Base-by-base conservation (phyloP, 306 rosid genomes). In the Sesbania bispinosa region DNA sequence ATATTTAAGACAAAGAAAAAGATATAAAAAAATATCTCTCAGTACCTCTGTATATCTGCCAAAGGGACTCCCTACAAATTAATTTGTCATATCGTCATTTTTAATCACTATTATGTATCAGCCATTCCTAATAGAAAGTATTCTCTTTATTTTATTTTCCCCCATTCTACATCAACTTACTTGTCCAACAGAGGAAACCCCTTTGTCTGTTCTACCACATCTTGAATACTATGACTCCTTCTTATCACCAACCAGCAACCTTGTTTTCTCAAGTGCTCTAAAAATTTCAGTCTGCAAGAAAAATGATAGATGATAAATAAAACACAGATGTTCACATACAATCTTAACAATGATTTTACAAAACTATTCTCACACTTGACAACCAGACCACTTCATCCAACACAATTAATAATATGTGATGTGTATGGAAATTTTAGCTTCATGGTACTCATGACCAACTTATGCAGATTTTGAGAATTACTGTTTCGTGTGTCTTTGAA, bases 151-250 rank as follows among this genome's bases (percentile, higher is more conserved):
- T 36, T n/a, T n/a, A n/a, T n/a, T 58, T 65, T 2, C 35, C 24
- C 42, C 23, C 30, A 39, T 67, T 62, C 51, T 7, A 19, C 50
- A 62, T 33, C 64, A 60, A 78, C 98, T 90, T 85, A 90, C 98
- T 76, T 93, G 97, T 79, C 98, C 98, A 81, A 90, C 85, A 52
- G 98, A 86, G 39, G 98, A 93, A 71, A 90, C 98, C 62, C 98
- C 98, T 84, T 79, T 90, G 79, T 90, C 98, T 38, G 98, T 93
- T 82, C 98, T 87, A 33, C 98, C 98, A 82, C 98, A 90, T 85
- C 98, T 87, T 23, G 98, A 90, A 84, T 93, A 93, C 54, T 78
- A 88, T 10, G 91, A 85, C 71, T 88, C 96, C 88, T 90, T 93
- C 81, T 69, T 88, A 84, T 87, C 93, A 71, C 88, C 92, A 75